phyloP scores from a whole-genome alignment of 192 early-diverging fungal genomes.

The Chytriomyces sp. region DNA sequence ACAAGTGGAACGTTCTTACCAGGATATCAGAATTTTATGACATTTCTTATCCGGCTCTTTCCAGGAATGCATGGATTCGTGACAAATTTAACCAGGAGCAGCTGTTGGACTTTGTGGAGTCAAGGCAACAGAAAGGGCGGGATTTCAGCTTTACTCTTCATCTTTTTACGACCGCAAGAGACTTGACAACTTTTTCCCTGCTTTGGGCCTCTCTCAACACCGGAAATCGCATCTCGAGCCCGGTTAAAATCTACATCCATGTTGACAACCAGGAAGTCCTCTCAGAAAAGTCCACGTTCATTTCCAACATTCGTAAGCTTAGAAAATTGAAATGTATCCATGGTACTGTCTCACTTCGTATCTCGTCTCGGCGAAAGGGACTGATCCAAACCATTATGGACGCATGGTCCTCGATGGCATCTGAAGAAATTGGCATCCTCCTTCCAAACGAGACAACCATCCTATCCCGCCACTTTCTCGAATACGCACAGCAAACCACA shows the following conservation, averaged over 20 bases:
- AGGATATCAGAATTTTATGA: slow-evolving; percentile 31
- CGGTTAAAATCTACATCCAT: slow-evolving; percentile 8
- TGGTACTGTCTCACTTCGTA: background rate
- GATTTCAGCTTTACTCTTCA: slow-evolving; percentile 7
- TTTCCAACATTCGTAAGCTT: background rate
- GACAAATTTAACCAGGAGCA: slow-evolving; percentile 15
- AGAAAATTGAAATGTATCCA: background rate
- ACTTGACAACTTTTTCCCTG: background rate
- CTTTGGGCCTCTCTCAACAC: slow-evolving; percentile 12
- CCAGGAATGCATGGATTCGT: slow-evolving; percentile 25
- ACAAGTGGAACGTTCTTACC: slow-evolving; percentile 18
- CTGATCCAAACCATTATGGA: slow-evolving; percentile 18
- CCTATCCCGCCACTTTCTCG: slow-evolving; percentile 32
- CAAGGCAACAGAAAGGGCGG: background rate
- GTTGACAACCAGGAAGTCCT: slow-evolving; percentile 7
- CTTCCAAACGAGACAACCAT: slow-evolving; percentile 12
- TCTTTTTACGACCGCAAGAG: slow-evolving; percentile 10
- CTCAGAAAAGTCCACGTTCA: background rate
- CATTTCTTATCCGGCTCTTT: slow-evolving; percentile 15
- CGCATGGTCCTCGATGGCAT: slow-evolving; percentile 13
- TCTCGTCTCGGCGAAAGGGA: slow-evolving; percentile 1
- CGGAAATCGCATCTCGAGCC: slow-evolving; percentile 8
- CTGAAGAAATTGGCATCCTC: slow-evolving; percentile 24
- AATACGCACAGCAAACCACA: slow-evolving; percentile 31
- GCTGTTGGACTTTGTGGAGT: background rate